Conservation (phyloP, 2,329 filamentous ascomycete genomes). For the Fusarium albidum region DNA sequence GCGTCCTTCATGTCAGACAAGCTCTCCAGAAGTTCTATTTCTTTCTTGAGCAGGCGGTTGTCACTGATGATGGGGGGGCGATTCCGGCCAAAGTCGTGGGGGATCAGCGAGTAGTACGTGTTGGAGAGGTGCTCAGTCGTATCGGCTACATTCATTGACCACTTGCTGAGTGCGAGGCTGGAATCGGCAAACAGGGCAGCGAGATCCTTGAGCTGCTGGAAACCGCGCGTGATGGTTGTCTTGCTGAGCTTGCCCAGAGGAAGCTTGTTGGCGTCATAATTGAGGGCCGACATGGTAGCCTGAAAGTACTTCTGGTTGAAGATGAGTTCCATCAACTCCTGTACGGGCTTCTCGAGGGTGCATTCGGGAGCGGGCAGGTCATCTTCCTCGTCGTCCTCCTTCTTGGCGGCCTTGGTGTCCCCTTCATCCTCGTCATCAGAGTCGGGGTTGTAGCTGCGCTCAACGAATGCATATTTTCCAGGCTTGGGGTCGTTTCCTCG, state of each 20-base stretch:
- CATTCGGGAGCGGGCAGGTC: slow-evolving; percentile 55
- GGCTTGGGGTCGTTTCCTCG: slow-evolving; percentile 64
- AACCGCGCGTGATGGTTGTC: slow-evolving; percentile 76
- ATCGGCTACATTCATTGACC: slow-evolving; percentile 45
- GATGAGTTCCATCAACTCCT: slow-evolving; percentile 79
- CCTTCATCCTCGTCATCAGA: slow-evolving; percentile 63
- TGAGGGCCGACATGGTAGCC: slow-evolving; percentile 70
- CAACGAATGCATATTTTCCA: slow-evolving; percentile 82
- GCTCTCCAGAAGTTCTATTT: slow-evolving; percentile 82
- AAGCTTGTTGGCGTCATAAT: slow-evolving; percentile 79
- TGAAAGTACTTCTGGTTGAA: slow-evolving; percentile 81
- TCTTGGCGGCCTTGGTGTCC: slow-evolving; percentile 43
- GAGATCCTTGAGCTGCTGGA: slow-evolving; percentile 79
- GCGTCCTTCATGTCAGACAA: slow-evolving; percentile 88
- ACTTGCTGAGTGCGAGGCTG: slow-evolving; percentile 53
- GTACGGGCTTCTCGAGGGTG: slow-evolving; percentile 66
- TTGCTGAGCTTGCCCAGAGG: slow-evolving; percentile 88
- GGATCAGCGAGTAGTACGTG: slow-evolving; percentile 81
- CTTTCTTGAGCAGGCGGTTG: slow-evolving; percentile 69
- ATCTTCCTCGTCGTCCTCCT: slow-evolving; percentile 47
- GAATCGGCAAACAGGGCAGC: slow-evolving; percentile 69
- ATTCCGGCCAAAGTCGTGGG: slow-evolving; percentile 79
- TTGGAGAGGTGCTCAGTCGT: slow-evolving; percentile 75
- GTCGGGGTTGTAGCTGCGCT: slow-evolving; percentile 78
- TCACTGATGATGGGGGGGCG: slow-evolving; percentile 73